These are phyloP conservation scores for Madurella fahalii DNA, from an alignment of 2,329 filamentous ascomycete species.

Conservation along the genomic window DNA sequence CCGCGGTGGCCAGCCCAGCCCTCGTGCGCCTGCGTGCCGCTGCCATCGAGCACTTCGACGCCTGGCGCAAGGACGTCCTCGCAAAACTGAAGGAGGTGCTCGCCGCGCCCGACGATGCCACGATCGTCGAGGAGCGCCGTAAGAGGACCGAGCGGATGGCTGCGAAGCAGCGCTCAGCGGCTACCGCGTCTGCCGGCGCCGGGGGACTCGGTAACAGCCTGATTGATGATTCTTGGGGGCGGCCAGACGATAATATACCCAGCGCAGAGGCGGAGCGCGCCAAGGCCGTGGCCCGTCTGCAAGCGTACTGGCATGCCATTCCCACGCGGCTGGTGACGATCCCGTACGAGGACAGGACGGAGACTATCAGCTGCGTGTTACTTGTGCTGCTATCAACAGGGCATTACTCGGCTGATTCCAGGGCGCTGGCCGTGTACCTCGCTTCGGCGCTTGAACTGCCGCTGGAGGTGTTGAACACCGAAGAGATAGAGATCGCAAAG, in stretches of 20 bases:
- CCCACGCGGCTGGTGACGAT: conserved; percentile 54
- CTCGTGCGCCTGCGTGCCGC: conserved; percentile 42
- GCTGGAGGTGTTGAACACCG: conserved; percentile 56
- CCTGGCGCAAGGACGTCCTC: conserved; percentile 73
- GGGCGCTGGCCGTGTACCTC: conserved; percentile 63
- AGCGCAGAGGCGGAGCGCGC: conserved; percentile 24
- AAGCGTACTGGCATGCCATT: conserved; percentile 50
- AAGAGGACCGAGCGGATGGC: conserved; percentile 42
- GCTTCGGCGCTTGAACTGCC: conserved; percentile 63
- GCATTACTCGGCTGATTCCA: conserved; percentile 70
- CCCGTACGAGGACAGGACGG: conserved; percentile 52
- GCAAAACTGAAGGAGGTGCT: conserved; percentile 65
- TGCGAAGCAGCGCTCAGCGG: conserved; percentile 25
- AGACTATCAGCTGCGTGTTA: conserved; percentile 66
- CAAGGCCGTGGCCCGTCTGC: conserved; percentile 43
- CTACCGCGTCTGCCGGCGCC: conserved; percentile 31
- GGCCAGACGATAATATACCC: background rate
- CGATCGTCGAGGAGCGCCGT: conserved; percentile 44
- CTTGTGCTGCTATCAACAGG: conserved; percentile 68
- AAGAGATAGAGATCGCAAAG: conserved; percentile 72
- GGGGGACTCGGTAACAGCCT: conserved; percentile 31
- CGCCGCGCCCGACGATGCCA: conserved; percentile 45
- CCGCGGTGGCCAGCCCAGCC: conserved; percentile 27
- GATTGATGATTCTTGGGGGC: conserved; percentile 39
- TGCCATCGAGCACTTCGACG: conserved; percentile 66